Evolutionary conservation across 1,284 basidiomycete species (phyloP), one percentile per base, ranked within the genome.

Genomic region (Pascua sp.): DNA sequence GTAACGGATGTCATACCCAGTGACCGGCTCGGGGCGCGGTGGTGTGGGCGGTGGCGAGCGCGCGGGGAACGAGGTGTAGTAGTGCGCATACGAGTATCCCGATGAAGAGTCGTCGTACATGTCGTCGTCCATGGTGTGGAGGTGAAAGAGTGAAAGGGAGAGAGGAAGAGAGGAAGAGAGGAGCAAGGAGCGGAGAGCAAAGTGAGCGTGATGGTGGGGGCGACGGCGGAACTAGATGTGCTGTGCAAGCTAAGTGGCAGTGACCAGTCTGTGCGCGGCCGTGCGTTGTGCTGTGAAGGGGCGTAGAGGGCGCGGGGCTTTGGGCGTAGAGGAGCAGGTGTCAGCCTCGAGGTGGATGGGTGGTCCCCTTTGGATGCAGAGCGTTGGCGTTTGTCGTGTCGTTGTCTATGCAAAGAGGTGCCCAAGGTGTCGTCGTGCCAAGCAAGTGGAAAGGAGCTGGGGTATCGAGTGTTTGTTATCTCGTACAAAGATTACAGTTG

Each of bases 41-140:
- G 70, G 68, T 4, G 66, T 65, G 8, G 52, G 17, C 15, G 65
- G 63, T 42, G 65, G 65, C 2, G 57, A 59, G 40, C 61, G 52
- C 8, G 62, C 49, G 12, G 62, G 56, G 51, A 64, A 66, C 18
- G 65, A 64, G 1, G 65, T 56, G 42, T 67, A 68, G 56, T 64
- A 68, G 53, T 60, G 59, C 42, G 58, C 57, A 49, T 67, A 67
- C 13, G 64, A 55, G 52, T 58, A 55, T 17, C 56, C 50, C 8
- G 66, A 62, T 40, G 65, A 66, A 4, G 56, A 15, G 56, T 66
- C 67, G 50, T 70, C 66, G 55, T 63, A 65, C 70, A 74, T 72
- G 39, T 69, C 67, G 59, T 71, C 68, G 67, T 73, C 73, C 63
- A 69, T 71, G 24, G 32, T 65, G 53, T 11, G 52, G 1, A 13